Base-by-base conservation (phyloP, 208 protist species). In the Crithidia brevicula region DNA sequence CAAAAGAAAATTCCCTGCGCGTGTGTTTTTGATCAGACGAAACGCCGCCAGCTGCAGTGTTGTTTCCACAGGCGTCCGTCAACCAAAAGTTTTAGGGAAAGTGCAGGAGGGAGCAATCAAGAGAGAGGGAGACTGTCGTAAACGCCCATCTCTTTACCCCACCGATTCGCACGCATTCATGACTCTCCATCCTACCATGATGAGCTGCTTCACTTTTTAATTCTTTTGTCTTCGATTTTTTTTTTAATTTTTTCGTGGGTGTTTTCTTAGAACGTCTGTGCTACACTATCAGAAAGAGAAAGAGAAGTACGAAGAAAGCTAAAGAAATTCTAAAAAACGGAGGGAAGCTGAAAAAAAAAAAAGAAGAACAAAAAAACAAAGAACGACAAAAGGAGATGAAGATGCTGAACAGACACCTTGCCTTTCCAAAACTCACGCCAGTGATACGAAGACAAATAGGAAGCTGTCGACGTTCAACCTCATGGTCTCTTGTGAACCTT, bases 211-310 rank as follows among this genome's bases (percentile, higher is more conserved):
- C 46, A 27, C 52, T 4, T 50, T 8, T 56, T 72, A 27, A 7
- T 40, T 5, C 8, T 22, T 20, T 47, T 1, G 16, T 47, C 20
- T 52, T 42, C 34, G n/a, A 18, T 23, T 67, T 6, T 76, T 43
- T 57, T 45, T 73, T 49, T 31, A 8, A 36, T 31, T 38, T 15
- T 54, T 51, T 47, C n/a, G n/a, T n/a, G n/a, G n/a, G n/a, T n/a
- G 28, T 57, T 38, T 62, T 22, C 31, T 34, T 7, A 40, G 0
- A 49, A 38, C 22, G 34, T 59, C 27, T 66, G 60, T 66, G 23
- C 60, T 66, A 56, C 60, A 54, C 60, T 56, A 31, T 16, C 25
- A 31, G 27, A 45, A 25, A 45, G 33, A 20, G 4, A 52, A n/a
- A 50, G 31, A 42, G 3, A 31, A 27, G 4, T 4, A 36, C 58